Evolutionary conservation across 768 basidiomycete species (phyloP), one percentile per base, ranked within the genome.

Genomic region (Cystoderma amianthinum): DNA sequence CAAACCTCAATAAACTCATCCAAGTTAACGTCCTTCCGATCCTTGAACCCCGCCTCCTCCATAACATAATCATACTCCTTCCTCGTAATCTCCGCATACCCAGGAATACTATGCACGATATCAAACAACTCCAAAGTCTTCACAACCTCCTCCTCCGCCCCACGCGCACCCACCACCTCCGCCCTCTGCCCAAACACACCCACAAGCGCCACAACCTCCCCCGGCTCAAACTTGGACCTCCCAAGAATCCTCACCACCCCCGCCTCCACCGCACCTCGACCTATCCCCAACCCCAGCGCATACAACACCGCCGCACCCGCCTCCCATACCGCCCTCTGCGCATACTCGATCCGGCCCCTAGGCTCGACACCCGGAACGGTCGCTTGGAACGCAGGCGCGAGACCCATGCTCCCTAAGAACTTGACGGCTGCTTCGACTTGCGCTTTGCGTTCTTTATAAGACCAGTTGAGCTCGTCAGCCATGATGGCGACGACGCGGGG

Each of bases 401-500:
- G 69, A 0, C 94, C 94, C 95, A 97, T 97, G 50, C 76, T 84
- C 44, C 68, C 70, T 30, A 96, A 71, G 65, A 90, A 95, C 32
- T 56, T 59, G 15, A 84, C 68, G 0, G 81, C 78, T 3, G 62
- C 56, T 22, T 65, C 61, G 42, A 84, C 65, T 60, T 97, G 86
- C 42, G 63, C 52, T 39, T 65, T 60, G 50, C 80, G 75, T 51
- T 82, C 74, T 12, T 67, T 50, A 19, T 62, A 58, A 45, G 73
- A 71, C 95, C 95, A 99, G 10, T 71, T 67, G 4, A 94, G 73
- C 56, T 97, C 92, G 12, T 74, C 74, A 3, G 78, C 76, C 92
- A 97, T 95, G 59, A 96, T 85, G 44, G 90, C 88, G 46, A 95
- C 81, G 37, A 99, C 83, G 21, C 75, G 74, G 2, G 94, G 93